phyloP scores from a whole-genome alignment of 345 rosid species.

The Lumnitzera littorea region DNA sequence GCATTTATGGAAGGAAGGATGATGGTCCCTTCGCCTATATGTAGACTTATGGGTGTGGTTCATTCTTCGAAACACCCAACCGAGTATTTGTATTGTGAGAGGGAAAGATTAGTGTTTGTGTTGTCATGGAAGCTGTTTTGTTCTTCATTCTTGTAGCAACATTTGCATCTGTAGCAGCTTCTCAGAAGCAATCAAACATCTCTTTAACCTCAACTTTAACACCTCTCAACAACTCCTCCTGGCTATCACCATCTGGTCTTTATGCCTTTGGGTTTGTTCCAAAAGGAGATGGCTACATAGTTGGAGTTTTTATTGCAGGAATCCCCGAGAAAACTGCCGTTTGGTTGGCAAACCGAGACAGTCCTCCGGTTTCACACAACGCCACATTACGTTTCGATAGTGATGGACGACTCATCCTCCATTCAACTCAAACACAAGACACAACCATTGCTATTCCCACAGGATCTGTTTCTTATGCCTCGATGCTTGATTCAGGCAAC shows the following conservation, averaged over 20 bases:
- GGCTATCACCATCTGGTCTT: conserved; percentile 16
- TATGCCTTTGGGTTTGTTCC: conserved; percentile 24
- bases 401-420: conserved; percentile 12
- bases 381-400: conserved; percentile 2
- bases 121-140: too few species aligned
- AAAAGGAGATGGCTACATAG: conserved; percentile 8
- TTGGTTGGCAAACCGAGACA: conserved; percentile 23
- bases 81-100: too few species aligned
- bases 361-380: conserved; percentile 4
- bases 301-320: conserved; percentile 15
- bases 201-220: too few species aligned
- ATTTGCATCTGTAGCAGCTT: too few species aligned
- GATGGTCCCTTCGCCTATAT: too few species aligned
- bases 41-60: too few species aligned
- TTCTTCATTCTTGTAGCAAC: too few species aligned
- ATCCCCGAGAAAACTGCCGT: conserved; percentile 6
- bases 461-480: conserved; percentile 6
- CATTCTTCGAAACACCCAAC: too few species aligned
- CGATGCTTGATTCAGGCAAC: conserved; percentile 23
- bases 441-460: neutral
- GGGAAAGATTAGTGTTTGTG: too few species aligned
- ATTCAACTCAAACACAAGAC: neutral
- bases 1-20: too few species aligned
- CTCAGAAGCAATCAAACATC: too few species aligned
- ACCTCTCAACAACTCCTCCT: neutral